Conservation (phyloP, 2,329 filamentous ascomycete genomes). For the Penicillium decumbens region DNA sequence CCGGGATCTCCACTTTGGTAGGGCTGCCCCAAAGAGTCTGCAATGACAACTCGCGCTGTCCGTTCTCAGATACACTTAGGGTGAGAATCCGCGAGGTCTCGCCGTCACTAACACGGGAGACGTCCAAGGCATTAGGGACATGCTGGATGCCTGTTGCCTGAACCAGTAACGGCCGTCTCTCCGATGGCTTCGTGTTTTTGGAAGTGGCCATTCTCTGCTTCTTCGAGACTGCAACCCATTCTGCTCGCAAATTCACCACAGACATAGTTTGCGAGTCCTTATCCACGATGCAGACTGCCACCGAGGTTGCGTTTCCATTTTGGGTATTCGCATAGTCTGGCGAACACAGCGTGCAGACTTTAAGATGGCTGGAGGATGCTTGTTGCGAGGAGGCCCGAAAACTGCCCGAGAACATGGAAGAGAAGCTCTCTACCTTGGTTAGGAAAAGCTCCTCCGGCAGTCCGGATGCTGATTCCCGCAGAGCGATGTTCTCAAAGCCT, state of each 20-base stretch:
- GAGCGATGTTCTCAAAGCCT: conserved; percentile 66
- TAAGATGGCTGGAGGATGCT: conserved; percentile 28
- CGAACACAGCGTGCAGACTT: conserved; percentile 62
- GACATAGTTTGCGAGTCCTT: conserved; percentile 62
- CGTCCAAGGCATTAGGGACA: conserved; percentile 66
- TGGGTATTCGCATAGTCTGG: conserved; percentile 31
- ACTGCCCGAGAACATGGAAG: conserved; percentile 47
- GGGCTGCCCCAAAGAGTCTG: conserved; percentile 72
- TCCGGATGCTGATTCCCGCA: conserved; percentile 68
- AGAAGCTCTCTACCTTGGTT: conserved; percentile 64
- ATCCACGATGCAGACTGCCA: conserved; percentile 64
- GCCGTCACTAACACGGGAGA: conserved; percentile 66
- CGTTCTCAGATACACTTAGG: conserved; percentile 61
- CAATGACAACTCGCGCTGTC: conserved; percentile 62
- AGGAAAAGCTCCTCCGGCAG: conserved; percentile 68
- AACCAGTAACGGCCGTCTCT: conserved; percentile 27
- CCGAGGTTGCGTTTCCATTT: conserved; percentile 28
- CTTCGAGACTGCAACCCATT: conserved; percentile 36
- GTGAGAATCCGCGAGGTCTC: conserved; percentile 64
- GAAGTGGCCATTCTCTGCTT: conserved; percentile 21
- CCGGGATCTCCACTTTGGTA: conserved; percentile 61
- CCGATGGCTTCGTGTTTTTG: conserved; percentile 26
- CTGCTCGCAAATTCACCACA: conserved; percentile 59
- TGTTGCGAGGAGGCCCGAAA: conserved; percentile 27
- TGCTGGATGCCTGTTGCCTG: conserved; percentile 50